Conservation (phyloP, 371 early-diverging fungal genomes). For the Mortierella sp. region DNA sequence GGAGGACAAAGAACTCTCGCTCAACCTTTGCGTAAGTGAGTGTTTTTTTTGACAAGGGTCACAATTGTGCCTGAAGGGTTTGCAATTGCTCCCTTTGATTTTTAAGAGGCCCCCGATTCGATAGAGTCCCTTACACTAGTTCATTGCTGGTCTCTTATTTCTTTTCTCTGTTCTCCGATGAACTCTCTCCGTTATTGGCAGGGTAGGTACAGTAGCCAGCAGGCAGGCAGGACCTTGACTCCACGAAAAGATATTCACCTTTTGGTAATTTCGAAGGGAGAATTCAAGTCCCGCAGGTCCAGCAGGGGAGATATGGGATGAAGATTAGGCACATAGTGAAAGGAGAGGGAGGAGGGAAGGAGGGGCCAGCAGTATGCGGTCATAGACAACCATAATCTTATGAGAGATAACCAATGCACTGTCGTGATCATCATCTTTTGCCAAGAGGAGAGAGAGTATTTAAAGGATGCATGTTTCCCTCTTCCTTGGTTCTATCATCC, state of each 20-base stretch:
- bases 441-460: background rate
- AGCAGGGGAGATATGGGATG: constrained; percentile 3
- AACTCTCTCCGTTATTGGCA: background rate
- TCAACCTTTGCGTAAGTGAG: background rate
- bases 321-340: background rate
- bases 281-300: background rate
- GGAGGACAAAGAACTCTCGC: background rate
- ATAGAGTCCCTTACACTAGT: background rate
- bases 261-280: background rate
- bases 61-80: background rate
- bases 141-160: background rate
- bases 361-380: constrained; percentile 9
- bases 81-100: background rate
- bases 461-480: background rate
- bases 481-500: constrained; percentile 1
- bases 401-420: background rate
- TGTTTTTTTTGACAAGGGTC: background rate
- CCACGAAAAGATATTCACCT: background rate
- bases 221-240: background rate
- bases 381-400: constrained; percentile 8
- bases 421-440: background rate
- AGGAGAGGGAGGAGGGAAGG: background rate
- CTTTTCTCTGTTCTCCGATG: constrained; percentile 1
- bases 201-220: background rate
- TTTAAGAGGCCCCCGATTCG: background rate